phyloP scores from a whole-genome alignment of 2,329 filamentous ascomycete genomes.

The Fusarium praegraminearum region DNA sequence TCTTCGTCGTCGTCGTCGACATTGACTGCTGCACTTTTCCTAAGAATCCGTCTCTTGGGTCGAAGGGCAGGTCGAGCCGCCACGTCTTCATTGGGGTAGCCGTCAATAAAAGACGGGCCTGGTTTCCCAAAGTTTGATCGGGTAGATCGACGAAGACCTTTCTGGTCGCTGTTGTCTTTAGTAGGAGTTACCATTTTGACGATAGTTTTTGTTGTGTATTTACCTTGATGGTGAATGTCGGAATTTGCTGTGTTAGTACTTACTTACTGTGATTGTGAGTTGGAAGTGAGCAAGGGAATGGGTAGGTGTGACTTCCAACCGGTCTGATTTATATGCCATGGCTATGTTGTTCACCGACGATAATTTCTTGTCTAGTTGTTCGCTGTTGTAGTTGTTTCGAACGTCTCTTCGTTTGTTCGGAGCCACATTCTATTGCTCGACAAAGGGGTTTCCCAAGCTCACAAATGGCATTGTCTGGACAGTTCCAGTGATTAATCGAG shows the following conservation, averaged over 20 bases:
- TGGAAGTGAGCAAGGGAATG: neutral
- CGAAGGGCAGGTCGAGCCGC: neutral
- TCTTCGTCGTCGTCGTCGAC: neutral
- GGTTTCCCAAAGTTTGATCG: constrained; percentile 12
- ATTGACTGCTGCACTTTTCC: neutral
- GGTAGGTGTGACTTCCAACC: neutral
- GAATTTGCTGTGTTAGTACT: neutral
- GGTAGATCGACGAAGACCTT: constrained; percentile 8
- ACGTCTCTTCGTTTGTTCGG: neutral
- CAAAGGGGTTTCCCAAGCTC: neutral
- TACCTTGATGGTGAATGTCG: neutral
- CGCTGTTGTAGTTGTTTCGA: neutral
- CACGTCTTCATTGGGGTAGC: neutral
- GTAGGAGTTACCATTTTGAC: constrained; percentile 3
- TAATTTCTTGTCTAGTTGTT: neutral
- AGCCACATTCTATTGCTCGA: neutral
- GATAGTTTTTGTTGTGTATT: neutral
- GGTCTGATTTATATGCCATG: neutral
- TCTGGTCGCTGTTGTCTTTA: neutral
- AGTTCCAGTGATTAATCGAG: neutral
- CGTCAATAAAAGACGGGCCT: neutral
- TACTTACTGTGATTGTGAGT: neutral
- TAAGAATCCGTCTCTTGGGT: neutral
- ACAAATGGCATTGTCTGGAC: constrained; percentile 3
- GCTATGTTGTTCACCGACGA: neutral